These are phyloP conservation scores for Terfezia claveryi DNA, from an alignment of 495 filamentous ascomycete species.

Conservation along the genomic window DNA sequence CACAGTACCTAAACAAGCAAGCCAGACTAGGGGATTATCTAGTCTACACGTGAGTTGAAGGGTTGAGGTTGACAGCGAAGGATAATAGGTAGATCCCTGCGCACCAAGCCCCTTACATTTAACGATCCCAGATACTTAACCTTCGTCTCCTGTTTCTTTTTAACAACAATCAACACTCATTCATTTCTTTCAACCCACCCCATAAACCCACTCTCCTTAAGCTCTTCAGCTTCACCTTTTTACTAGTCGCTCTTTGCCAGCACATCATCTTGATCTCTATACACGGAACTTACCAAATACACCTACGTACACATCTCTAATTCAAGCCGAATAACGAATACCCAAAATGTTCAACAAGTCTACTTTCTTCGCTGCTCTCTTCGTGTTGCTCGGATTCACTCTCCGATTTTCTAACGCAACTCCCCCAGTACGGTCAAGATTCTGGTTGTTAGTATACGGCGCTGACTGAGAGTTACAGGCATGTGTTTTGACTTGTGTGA, in stretches of 20 bases:
- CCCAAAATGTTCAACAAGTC: background rate
- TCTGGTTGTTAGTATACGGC: too few species aligned
- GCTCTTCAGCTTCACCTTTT: too few species aligned
- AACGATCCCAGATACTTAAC: background rate
- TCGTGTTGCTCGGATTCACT: background rate
- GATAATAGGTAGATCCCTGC: too few species aligned
- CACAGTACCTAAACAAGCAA: too few species aligned
- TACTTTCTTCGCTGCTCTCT: background rate
- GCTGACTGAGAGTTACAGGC: constrained; percentile 9
- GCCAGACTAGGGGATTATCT: too few species aligned
- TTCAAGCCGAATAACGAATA: background rate
- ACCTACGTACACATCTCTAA: too few species aligned
- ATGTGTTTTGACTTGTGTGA: constrained; percentile 6
- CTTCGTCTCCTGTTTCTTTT: background rate
- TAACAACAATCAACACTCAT: background rate
- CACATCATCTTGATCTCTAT: too few species aligned
- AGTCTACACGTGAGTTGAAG: too few species aligned
- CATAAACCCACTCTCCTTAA: too few species aligned
- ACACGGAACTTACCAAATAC: too few species aligned
- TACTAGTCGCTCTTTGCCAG: too few species aligned
- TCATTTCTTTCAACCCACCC: background rate
- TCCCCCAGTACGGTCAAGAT: background rate
- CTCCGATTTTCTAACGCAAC: background rate
- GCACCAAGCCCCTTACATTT: background rate
- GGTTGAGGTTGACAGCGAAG: too few species aligned